phyloP scores from a whole-genome alignment of 2,329 filamentous ascomycete genomes.

The Botrytis hyacinthi region DNA sequence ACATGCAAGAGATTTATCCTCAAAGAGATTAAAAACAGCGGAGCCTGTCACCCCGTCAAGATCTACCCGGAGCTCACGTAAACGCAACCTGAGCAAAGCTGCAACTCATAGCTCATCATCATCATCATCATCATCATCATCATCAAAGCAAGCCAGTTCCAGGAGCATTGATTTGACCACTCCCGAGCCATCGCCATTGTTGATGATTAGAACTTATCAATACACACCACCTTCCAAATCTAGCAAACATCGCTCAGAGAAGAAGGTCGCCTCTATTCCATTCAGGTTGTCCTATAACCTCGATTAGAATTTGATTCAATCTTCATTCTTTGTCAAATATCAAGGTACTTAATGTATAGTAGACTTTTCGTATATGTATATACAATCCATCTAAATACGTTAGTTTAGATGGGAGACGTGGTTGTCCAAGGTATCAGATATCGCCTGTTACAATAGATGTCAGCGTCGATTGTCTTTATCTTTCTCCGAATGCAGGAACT shows the following conservation, averaged over 20 bases:
- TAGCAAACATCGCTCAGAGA: neutral
- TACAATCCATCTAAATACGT: neutral
- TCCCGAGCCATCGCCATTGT: neutral
- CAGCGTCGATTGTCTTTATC: neutral
- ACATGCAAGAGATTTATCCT: neutral
- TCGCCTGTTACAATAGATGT: neutral
- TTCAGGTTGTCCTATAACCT: neutral
- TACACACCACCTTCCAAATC: slow-evolving; percentile 9
- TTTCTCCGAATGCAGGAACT: neutral
- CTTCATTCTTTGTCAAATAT: neutral
- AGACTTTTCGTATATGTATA: neutral
- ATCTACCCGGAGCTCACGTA: neutral
- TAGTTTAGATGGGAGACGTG: neutral
- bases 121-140: too few species aligned
- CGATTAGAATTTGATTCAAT: neutral
- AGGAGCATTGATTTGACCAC: slow-evolving; percentile 8
- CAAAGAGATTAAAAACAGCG: neutral
- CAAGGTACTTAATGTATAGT: neutral
- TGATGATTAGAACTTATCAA: neutral
- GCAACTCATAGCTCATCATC: neutral
- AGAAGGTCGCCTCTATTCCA: neutral
- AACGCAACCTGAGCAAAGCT: neutral
- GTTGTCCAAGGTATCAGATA: neutral
- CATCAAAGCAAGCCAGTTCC: neutral
- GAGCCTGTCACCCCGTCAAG: neutral